phyloP scores from a whole-genome alignment of 768 basidiomycete genomes.

The Trametes sanguinea region DNA sequence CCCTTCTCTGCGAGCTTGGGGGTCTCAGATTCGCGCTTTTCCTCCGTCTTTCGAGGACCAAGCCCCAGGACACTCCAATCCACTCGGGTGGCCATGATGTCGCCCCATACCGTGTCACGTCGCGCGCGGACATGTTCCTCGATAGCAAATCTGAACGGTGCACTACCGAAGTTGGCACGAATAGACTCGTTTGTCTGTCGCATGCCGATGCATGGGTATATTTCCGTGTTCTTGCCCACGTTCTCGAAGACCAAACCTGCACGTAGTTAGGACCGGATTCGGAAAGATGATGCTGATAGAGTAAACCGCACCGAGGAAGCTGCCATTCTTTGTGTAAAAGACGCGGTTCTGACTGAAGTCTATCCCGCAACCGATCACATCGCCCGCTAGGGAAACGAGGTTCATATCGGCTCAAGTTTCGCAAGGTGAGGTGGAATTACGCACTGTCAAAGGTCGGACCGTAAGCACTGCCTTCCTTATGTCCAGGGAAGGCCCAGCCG shows the following conservation, averaged over 20 bases:
- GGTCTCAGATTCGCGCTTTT: conserved; percentile 7
- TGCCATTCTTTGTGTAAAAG: conserved; percentile 91
- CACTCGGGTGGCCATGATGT: conserved; percentile 60
- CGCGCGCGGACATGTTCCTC: conserved; percentile 79
- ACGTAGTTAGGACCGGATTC: neutral
- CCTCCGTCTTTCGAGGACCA: conserved; percentile 24
- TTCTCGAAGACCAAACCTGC: conserved; percentile 72
- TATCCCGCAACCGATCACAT: conserved; percentile 89
- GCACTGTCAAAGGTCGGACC: conserved; percentile 81
- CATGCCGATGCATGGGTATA: conserved; percentile 90
- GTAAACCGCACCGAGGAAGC: conserved; percentile 54
- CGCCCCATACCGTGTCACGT: conserved; percentile 64
- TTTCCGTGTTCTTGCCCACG: conserved; percentile 52
- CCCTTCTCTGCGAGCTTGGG: neutral
- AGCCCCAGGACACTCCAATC: conserved; percentile 41
- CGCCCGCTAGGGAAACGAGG: conserved; percentile 58
- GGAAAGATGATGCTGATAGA: neutral
- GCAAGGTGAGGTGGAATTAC: conserved; percentile 28
- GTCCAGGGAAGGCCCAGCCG: conserved; percentile 73
- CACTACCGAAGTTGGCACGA: conserved; percentile 86
- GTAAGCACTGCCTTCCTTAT: conserved; percentile 70
- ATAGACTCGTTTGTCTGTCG: conserved; percentile 78
- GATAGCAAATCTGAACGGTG: conserved; percentile 87
- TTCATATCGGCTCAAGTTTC: neutral
- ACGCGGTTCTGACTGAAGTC: conserved; percentile 80